Percentiles rank a stretch among this genome's conserved stretches.
Evolutionary conservation across 176 grass and related monocot genomes (phyloP).

Genomic region (Elymus sibiricus): DNA sequence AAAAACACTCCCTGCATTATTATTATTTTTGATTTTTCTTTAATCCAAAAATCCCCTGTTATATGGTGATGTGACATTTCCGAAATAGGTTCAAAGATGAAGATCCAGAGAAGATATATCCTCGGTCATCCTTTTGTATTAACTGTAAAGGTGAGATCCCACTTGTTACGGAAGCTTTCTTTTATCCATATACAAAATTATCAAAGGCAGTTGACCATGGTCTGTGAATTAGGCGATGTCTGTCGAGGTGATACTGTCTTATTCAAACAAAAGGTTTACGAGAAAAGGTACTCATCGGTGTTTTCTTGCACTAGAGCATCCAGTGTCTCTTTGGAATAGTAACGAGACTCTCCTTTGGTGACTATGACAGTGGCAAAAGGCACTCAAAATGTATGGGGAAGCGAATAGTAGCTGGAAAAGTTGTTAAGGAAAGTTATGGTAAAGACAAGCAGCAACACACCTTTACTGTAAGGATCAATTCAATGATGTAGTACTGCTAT

Average conservation of each 20-base stretch:
- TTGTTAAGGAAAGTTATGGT: slow-evolving; percentile 78
- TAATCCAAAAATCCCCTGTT: background rate
- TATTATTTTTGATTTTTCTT: background rate
- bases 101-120: slow-evolving; percentile 61
- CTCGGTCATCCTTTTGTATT: slow-evolving; percentile 57
- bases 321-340: background rate
- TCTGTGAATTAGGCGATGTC: slow-evolving; percentile 59
- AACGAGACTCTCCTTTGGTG: background rate
- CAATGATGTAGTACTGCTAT: slow-evolving; percentile 2
- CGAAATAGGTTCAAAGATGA: slow-evolving; percentile 48
- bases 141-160: slow-evolving; percentile 58
- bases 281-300: slow-evolving; percentile 25
- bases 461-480: slow-evolving; percentile 54
- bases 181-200: background rate
- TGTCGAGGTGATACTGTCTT: slow-evolving; percentile 58
- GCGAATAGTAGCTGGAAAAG: slow-evolving; percentile 59
- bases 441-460: slow-evolving; percentile 75
- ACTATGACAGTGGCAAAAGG: slow-evolving; percentile 40
- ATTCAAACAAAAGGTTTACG: slow-evolving; percentile 68
- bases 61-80: background rate
- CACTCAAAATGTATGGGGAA: slow-evolving; percentile 53
- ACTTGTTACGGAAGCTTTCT: background rate
- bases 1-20: background rate
- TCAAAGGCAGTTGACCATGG: slow-evolving; percentile 2
- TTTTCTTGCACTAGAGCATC: slow-evolving; percentile 6